Evolutionary conservation across 2,329 filamentous ascomycete genomes (phyloP).

Genomic region (Aspergillus sp.): DNA sequence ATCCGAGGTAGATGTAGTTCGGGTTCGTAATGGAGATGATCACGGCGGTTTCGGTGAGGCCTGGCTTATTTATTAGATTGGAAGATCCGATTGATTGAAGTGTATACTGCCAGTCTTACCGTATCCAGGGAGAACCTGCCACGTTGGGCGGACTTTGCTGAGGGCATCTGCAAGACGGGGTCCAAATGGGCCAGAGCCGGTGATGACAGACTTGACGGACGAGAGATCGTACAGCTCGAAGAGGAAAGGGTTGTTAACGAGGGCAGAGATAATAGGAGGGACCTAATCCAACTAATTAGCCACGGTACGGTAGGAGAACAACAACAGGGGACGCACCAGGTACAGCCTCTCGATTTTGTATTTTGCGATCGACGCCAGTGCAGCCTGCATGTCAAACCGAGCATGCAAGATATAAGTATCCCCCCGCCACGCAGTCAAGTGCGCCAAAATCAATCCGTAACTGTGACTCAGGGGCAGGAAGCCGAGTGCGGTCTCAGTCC

Average conservation of each 20-base stretch:
- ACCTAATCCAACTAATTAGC: neutral
- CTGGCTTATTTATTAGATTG: neutral
- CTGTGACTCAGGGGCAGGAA: conserved; percentile 5
- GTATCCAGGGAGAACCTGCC: neutral
- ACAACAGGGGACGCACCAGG: neutral
- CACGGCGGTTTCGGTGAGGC: conserved; percentile 9
- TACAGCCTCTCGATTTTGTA: conserved; percentile 9
- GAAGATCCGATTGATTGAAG: neutral
- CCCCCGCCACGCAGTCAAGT: conserved; percentile 3
- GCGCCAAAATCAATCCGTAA: conserved; percentile 2
- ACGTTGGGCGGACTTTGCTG: neutral
- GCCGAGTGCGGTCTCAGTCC: conserved; percentile 3
- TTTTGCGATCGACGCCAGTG: conserved; percentile 1
- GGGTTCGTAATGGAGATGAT: conserved; percentile 3
- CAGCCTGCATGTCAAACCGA: conserved; percentile 10
- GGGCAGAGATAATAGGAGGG: neutral
- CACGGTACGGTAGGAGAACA: too few relatives aligned
- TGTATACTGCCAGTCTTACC: neutral
- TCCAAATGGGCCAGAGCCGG: neutral
- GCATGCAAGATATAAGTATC: conserved; percentile 5
- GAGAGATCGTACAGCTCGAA: neutral
- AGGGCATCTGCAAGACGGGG: neutral
- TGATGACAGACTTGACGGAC: neutral
- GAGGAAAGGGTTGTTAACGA: neutral
- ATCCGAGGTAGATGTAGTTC: neutral